phyloP scores from a whole-genome alignment of 257 asterid species.

The Solanum megistacrolobum region DNA sequence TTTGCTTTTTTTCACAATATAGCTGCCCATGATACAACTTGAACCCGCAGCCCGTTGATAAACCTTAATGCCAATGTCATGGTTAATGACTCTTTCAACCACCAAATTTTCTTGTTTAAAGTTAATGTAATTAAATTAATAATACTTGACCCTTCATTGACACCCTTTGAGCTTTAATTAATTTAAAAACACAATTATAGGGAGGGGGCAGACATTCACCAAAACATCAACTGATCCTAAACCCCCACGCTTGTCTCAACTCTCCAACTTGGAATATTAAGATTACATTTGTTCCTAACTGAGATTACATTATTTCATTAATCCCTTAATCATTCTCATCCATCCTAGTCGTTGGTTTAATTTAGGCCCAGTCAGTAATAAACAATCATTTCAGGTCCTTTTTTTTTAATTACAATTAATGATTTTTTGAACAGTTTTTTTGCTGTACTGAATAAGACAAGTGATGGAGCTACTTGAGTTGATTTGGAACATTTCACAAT shows the following conservation, averaged over 20 bases:
- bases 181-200: conserved; percentile 5
- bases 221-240: conserved; percentile 1
- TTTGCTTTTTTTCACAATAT: not conserved
- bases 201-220: conserved; percentile 2
- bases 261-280: conserved; percentile 8
- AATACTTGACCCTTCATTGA: not conserved
- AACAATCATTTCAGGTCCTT: not conserved
- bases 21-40: not conserved
- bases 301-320: conserved; percentile 6
- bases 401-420: not conserved
- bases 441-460: not conserved
- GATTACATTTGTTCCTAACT: not conserved
- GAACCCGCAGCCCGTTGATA: not conserved
- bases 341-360: not conserved
- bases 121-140: not conserved
- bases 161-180: not conserved
- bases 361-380: not conserved
- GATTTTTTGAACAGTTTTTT: not conserved
- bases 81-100: conserved; percentile 3
- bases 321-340: not conserved
- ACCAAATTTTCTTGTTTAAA: not conserved
- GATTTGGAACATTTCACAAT: not conserved
- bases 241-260: conserved; percentile 20
- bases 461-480: not conserved
- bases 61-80: not conserved